A percentile compares a stretch with the other conserved stretches of the same genome.
Conservation (phyloP, 192 early-diverging fungal genomes). For the Dissophora ornata region DNA sequence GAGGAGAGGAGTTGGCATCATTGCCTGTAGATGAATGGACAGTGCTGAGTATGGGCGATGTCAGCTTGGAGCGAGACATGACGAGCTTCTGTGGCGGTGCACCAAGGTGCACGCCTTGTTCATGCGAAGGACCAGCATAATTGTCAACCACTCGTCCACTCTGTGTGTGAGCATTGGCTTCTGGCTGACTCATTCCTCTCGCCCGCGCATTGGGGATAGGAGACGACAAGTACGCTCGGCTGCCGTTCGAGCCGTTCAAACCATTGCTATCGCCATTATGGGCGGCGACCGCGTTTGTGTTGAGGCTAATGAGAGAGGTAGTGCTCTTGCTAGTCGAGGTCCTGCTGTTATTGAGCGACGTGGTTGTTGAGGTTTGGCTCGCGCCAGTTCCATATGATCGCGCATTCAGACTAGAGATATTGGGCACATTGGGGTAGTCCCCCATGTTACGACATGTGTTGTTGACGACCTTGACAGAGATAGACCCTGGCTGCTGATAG, state of each 20-base stretch:
- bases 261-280: not conserved
- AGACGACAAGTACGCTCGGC: slow-evolving; percentile 18
- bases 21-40: not conserved
- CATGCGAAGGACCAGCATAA: not conserved
- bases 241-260: too few relatives aligned
- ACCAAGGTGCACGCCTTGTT: not conserved
- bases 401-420: slow-evolving; percentile 7
- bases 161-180: not conserved
- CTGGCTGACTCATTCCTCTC: slow-evolving; percentile 26
- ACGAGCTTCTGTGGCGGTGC: slow-evolving; percentile 25
- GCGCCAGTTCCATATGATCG: slow-evolving; percentile 10
- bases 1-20: not conserved
- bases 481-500: slow-evolving; percentile 40
- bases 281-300: slow-evolving; percentile 1
- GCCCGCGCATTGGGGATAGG: slow-evolving; percentile 35
- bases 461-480: slow-evolving; percentile 39
- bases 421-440: slow-evolving; percentile 33
- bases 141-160: not conserved
- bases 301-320: not conserved
- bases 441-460: slow-evolving; percentile 51
- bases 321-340: slow-evolving; percentile 4
- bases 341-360: slow-evolving; percentile 3
- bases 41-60: slow-evolving; percentile 8
- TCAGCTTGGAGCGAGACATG: slow-evolving; percentile 46
- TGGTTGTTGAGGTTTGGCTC: not conserved